A percentile compares a stretch with the other conserved stretches of the same genome.
Conservation (phyloP, 768 basidiomycete genomes). For the Chalciporus piperatus region DNA sequence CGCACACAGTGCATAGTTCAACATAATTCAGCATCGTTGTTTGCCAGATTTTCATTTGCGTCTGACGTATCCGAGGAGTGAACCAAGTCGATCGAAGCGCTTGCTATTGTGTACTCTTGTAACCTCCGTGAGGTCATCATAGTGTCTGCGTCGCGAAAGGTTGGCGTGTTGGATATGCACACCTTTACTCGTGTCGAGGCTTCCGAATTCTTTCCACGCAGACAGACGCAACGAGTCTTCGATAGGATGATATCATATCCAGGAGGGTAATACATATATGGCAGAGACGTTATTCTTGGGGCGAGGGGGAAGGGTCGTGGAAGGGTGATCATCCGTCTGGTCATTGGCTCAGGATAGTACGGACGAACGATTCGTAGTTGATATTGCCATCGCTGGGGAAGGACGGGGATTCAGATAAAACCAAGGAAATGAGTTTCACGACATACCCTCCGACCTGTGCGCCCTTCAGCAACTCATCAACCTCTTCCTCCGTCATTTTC, state of each 20-base stretch:
- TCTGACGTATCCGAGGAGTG: neutral
- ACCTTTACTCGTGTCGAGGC: neutral
- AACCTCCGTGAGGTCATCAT: neutral
- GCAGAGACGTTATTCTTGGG: neutral
- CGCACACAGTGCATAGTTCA: too few relatives aligned
- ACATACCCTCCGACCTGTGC: constrained; percentile 87
- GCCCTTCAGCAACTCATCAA: constrained; percentile 95
- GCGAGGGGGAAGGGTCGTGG: neutral
- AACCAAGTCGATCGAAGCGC: too few relatives aligned
- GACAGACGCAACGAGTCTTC: neutral
- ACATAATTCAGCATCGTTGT: neutral
- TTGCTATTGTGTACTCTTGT: too few relatives aligned
- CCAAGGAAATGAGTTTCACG: neutral
- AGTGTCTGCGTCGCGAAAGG: neutral
- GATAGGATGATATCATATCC: neutral
- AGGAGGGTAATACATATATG: neutral
- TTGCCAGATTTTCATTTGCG: neutral
- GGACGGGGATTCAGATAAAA: constrained; percentile 4
- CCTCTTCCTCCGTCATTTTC: constrained; percentile 98
- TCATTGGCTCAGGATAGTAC: constrained; percentile 87
- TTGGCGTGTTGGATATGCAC: neutral
- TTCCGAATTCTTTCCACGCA: neutral
- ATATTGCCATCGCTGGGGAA: constrained; percentile 84
- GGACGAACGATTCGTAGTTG: constrained; percentile 96
- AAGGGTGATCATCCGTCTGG: too few relatives aligned